Evolutionary conservation across 2,329 filamentous ascomycete species (phyloP).

Genomic region (Calycina marina): DNA sequence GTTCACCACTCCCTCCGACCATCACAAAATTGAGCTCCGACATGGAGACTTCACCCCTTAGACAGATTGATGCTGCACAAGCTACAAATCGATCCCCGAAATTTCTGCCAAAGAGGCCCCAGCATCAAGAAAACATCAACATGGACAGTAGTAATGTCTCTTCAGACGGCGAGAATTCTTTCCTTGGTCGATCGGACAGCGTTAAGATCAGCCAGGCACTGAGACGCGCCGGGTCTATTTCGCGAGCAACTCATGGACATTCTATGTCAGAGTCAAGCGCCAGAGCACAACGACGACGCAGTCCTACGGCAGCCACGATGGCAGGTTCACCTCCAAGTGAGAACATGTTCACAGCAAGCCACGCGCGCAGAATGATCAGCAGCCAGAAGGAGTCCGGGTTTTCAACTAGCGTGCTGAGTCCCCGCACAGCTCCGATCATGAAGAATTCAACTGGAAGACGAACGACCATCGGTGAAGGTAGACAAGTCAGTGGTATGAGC

Average conservation of each 20-base stretch:
- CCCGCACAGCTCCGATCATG: slow-evolving; percentile 41
- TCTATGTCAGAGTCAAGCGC: slow-evolving; percentile 10
- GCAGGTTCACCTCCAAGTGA: slow-evolving; percentile 39
- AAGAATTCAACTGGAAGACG: slow-evolving; percentile 27
- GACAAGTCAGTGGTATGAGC: slow-evolving; percentile 16
- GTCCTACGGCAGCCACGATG: slow-evolving; percentile 31
- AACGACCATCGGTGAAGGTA: slow-evolving; percentile 18
- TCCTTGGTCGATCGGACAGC: slow-evolving; percentile 16
- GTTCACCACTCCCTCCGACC: slow-evolving; percentile 48
- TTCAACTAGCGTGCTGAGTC: slow-evolving; percentile 44
- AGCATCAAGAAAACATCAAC: slow-evolving; percentile 16
- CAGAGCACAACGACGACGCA: slow-evolving; percentile 17
- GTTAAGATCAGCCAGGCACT: slow-evolving; percentile 20
- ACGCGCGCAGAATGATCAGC: slow-evolving; percentile 52
- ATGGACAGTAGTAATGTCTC: slow-evolving; percentile 25
- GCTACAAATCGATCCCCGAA: slow-evolving; percentile 33
- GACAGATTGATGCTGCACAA: slow-evolving; percentile 34
- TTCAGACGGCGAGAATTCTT: slow-evolving; percentile 21
- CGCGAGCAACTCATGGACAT: slow-evolving; percentile 14
- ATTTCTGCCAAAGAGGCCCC: slow-evolving; percentile 22
- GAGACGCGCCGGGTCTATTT: slow-evolving; percentile 18
- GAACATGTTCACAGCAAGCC: slow-evolving; percentile 49
- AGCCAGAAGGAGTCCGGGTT: slow-evolving; percentile 40
- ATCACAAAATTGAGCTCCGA: slow-evolving; percentile 42
- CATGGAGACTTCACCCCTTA: slow-evolving; percentile 39